Evolutionary conservation across 495 filamentous ascomycete species (phyloP).

Genomic region (Xylaria cubensis): DNA sequence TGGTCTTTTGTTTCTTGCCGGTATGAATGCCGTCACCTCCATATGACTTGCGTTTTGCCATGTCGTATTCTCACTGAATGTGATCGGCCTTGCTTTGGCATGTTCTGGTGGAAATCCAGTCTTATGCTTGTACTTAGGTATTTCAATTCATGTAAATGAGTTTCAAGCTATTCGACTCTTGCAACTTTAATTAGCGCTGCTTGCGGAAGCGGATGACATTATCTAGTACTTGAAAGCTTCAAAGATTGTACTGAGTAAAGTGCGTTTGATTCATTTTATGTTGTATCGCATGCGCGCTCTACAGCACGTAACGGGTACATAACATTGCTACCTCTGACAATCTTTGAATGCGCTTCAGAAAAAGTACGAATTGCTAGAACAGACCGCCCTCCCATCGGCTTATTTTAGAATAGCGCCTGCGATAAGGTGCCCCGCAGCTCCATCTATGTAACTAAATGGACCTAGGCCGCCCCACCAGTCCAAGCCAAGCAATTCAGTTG

Average conservation of each 20-base stretch:
- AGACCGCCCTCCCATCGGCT: slow-evolving; percentile 34
- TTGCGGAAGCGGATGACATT: not conserved
- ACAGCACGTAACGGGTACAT: not conserved
- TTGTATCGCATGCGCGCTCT: not conserved
- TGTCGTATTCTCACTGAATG: slow-evolving; percentile 28
- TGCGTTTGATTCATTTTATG: not conserved
- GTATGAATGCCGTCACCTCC: slow-evolving; percentile 40
- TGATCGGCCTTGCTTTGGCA: slow-evolving; percentile 31
- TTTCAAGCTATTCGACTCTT: not conserved
- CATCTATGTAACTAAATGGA: not conserved
- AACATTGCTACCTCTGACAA: not conserved
- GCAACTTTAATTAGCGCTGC: not conserved
- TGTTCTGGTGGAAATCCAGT: slow-evolving; percentile 20
- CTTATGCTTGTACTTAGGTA: not conserved
- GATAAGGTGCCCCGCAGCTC: slow-evolving; percentile 17
- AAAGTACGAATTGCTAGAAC: slow-evolving; percentile 37
- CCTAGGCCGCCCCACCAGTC: not conserved
- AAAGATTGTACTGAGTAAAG: not conserved
- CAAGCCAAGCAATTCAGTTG: not conserved
- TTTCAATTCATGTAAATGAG: not conserved
- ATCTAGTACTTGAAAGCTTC: not conserved
- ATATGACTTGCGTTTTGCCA: slow-evolving; percentile 50
- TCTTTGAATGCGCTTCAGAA: slow-evolving; percentile 25
- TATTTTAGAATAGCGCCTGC: slow-evolving; percentile 26
- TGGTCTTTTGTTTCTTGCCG: slow-evolving; percentile 43